Conservation (phyloP, 2,329 filamentous ascomycete species). For the Capronia epimyces region DNA sequence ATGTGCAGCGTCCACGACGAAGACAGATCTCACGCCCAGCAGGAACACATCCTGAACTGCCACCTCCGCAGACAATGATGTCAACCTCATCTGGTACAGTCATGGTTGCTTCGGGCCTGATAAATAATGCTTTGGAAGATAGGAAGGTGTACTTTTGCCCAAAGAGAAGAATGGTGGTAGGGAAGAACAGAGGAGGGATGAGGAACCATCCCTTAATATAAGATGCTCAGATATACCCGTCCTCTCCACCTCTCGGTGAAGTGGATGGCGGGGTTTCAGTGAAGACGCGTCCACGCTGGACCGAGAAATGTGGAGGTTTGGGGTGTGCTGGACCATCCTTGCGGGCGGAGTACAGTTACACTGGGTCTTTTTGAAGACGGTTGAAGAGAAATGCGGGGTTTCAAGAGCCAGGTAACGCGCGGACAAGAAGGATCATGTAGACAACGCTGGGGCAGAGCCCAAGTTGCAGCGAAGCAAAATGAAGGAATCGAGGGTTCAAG, state of each 20-base stretch:
- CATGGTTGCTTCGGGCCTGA: constrained; percentile 37
- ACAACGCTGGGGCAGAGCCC: constrained; percentile 6
- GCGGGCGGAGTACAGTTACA: constrained; percentile 13
- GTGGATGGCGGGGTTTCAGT: constrained; percentile 19
- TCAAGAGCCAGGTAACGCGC: constrained; percentile 1
- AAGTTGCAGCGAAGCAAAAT: constrained; percentile 15
- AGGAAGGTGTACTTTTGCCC: constrained; percentile 18
- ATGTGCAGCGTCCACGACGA: constrained; percentile 39
- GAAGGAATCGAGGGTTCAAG: too few relatives aligned
- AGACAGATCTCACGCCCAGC: constrained; percentile 33
- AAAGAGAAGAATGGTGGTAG: constrained; percentile 28
- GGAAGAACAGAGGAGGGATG: constrained; percentile 9
- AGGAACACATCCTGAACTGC: constrained; percentile 49
- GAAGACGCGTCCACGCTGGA: constrained; percentile 7
- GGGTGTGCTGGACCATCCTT: constrained; percentile 11
- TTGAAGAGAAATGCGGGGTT: constrained; percentile 20
- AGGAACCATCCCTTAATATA: constrained; percentile 18
- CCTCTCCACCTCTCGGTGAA: constrained; percentile 20
- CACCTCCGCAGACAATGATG: constrained; percentile 72
- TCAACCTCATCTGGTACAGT: constrained; percentile 71
- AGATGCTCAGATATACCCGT: background rate
- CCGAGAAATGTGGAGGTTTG: constrained; percentile 10
- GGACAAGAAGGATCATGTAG: constrained; percentile 3
- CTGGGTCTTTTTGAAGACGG: constrained; percentile 2
- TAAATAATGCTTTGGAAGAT: background rate